These are phyloP conservation scores for Euphorbia lathyris DNA, from an alignment of 345 rosid genomes.

Conservation along the genomic window DNA sequence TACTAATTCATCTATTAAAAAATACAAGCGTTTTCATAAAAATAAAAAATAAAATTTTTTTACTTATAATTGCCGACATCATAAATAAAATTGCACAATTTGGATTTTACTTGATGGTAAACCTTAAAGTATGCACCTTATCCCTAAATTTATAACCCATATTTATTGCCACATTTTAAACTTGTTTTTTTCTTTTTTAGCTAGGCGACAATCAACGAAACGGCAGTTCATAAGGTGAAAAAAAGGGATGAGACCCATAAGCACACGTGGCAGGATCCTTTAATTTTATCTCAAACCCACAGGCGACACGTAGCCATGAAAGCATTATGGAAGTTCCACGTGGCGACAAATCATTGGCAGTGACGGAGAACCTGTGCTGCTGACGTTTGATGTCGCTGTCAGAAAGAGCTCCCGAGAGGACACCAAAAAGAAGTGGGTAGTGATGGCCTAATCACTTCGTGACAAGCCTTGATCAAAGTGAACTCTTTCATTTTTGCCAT, in stretches of 20 bases:
- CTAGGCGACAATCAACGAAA: background rate
- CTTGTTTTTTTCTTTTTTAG: background rate
- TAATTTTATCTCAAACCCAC: slow-evolving; percentile 14
- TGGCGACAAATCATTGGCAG: slow-evolving; percentile 13
- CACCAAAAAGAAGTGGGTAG: slow-evolving; percentile 30
- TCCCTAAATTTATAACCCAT: no score
- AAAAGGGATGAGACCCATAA: background rate
- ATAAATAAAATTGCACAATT: no score
- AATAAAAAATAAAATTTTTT: no score
- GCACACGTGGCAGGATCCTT: slow-evolving; percentile 30
- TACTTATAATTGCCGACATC: no score
- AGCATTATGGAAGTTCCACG: slow-evolving; percentile 19
- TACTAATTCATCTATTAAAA: no score
- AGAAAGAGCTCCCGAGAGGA: slow-evolving; percentile 19
- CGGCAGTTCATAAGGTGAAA: background rate
- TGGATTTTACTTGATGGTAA: no score
- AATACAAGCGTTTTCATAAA: no score
- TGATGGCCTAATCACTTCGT: slow-evolving; percentile 44
- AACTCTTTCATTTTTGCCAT: slow-evolving; percentile 18
- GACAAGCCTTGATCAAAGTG: slow-evolving; percentile 38
- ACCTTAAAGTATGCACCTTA: no score
- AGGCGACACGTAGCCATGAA: slow-evolving; percentile 16
- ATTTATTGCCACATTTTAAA: background rate
- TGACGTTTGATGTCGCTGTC: slow-evolving; percentile 41
- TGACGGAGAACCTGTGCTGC: slow-evolving; percentile 26